phyloP scores from a whole-genome alignment of 1,284 basidiomycete genomes.

The Fereydounia khargensis region DNA sequence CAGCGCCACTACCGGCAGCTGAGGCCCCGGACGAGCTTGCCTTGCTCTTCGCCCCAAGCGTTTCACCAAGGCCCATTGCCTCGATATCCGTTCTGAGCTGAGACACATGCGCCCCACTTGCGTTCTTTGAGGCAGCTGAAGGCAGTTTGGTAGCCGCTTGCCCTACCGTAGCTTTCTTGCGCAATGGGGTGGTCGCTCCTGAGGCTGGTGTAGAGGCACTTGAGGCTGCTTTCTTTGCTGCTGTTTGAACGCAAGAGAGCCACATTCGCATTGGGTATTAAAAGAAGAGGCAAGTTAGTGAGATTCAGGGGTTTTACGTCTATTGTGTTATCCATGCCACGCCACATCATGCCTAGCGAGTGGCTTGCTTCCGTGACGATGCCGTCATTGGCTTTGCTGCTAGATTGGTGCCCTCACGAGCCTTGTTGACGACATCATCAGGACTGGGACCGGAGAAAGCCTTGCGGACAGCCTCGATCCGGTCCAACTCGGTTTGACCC shows the following conservation, averaged over 20 bases:
- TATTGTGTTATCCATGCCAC: no score
- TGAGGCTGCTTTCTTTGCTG: conserved; percentile 27
- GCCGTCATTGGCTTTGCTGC: conserved; percentile 19
- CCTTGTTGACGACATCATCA: conserved; percentile 76
- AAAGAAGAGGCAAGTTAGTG: no score
- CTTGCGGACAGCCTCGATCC: conserved; percentile 22
- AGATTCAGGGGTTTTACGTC: background rate
- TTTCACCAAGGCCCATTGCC: conserved; percentile 21
- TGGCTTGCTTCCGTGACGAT: no score
- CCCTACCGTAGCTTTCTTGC: conserved; percentile 21
- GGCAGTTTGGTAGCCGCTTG: conserved; percentile 34
- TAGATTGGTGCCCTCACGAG: conserved; percentile 69
- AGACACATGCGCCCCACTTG: conserved; percentile 57
- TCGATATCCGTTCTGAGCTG: conserved; percentile 46
- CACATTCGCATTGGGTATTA: background rate
- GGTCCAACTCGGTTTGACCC: no score
- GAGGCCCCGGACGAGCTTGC: conserved; percentile 29
- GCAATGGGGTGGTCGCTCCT: conserved; percentile 29
- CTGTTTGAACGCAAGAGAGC: background rate
- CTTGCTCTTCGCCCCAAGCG: conserved; percentile 4
- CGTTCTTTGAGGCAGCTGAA: conserved; percentile 41
- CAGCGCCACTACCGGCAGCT: conserved; percentile 58
- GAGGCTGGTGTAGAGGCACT: conserved; percentile 20
- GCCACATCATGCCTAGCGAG: no score
- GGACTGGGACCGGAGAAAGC: conserved; percentile 80